These are phyloP conservation scores for Sporormia fimetaria DNA, from an alignment of 495 filamentous ascomycete species.

Conservation along the genomic window DNA sequence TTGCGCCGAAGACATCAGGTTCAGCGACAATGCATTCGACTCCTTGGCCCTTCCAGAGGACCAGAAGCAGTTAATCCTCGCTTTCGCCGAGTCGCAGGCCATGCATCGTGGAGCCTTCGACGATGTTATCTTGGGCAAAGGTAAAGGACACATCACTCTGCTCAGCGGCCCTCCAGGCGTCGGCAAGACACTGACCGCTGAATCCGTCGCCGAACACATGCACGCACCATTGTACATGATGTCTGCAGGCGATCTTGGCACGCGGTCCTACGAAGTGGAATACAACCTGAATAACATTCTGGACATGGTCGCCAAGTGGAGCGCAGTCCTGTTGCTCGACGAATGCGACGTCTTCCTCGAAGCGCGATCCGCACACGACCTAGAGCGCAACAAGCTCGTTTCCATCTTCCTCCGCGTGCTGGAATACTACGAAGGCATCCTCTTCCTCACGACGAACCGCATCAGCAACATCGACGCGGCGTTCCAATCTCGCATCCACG, in stretches of 20 bases:
- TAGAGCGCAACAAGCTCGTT: constrained; percentile 16
- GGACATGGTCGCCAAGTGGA: constrained; percentile 14
- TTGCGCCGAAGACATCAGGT: constrained; percentile 34
- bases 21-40: constrained; percentile 35
- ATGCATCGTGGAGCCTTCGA: constrained; percentile 37
- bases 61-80: constrained; percentile 41
- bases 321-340: constrained; percentile 12
- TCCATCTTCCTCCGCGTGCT: constrained; percentile 14
- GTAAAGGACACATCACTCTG: constrained; percentile 31
- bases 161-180: constrained; percentile 32
- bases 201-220: constrained; percentile 16
- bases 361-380: constrained; percentile 9
- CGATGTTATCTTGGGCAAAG: constrained; percentile 43
- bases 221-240: constrained; percentile 15
- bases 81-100: constrained; percentile 40
- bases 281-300: constrained; percentile 8
- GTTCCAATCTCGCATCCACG: constrained; percentile 17
- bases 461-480: constrained; percentile 15
- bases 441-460: constrained; percentile 23
- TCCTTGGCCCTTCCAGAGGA: constrained; percentile 35
- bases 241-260: constrained; percentile 14
- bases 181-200: constrained; percentile 17
- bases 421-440: constrained; percentile 23
- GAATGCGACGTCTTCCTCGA: constrained; percentile 20
- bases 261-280: constrained; percentile 11